phyloP scores from a whole-genome alignment of 1,284 basidiomycete species.

The Ustilago trichophora region DNA sequence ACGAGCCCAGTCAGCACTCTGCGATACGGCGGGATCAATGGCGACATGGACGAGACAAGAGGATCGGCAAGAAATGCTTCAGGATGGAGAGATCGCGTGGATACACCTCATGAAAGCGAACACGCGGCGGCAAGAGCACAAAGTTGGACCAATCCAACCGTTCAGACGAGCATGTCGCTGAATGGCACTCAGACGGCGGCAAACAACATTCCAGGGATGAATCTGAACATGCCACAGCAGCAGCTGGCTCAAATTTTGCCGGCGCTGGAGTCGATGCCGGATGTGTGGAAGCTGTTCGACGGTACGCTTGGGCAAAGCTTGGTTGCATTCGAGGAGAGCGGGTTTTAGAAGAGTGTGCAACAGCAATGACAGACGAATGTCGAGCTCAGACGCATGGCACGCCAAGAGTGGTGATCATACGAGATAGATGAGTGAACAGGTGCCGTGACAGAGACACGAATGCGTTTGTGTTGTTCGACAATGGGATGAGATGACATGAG shows the following conservation, averaged over 20 bases:
- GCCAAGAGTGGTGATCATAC: too few relatives aligned
- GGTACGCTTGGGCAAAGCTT: conserved; percentile 46
- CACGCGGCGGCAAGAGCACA: background rate
- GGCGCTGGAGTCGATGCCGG: conserved; percentile 48
- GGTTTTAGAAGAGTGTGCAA: conserved; percentile 22
- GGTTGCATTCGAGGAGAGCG: conserved; percentile 43
- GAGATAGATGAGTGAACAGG: too few relatives aligned
- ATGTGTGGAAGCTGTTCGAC: conserved; percentile 53
- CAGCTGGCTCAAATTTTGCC: conserved; percentile 43
- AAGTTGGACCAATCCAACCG: conserved; percentile 4
- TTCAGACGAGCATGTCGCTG: conserved; percentile 5
- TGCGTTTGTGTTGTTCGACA: too few relatives aligned
- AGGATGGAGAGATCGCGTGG: conserved; percentile 2
- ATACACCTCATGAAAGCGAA: conserved; percentile 11
- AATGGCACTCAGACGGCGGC: background rate
- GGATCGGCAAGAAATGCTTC: conserved; percentile 1
- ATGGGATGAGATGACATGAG: background rate
- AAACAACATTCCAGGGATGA: conserved; percentile 29
- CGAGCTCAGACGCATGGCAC: too few relatives aligned
- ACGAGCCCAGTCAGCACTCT: background rate
- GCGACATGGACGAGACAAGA: conserved; percentile 1
- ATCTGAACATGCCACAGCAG: conserved; percentile 42
- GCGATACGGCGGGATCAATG: background rate
- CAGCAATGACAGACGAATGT: background rate
- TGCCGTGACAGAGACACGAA: too few relatives aligned